Evolutionary conservation across 2,329 filamentous ascomycete species (phyloP).

Genomic region (Alternaria postmessia): DNA sequence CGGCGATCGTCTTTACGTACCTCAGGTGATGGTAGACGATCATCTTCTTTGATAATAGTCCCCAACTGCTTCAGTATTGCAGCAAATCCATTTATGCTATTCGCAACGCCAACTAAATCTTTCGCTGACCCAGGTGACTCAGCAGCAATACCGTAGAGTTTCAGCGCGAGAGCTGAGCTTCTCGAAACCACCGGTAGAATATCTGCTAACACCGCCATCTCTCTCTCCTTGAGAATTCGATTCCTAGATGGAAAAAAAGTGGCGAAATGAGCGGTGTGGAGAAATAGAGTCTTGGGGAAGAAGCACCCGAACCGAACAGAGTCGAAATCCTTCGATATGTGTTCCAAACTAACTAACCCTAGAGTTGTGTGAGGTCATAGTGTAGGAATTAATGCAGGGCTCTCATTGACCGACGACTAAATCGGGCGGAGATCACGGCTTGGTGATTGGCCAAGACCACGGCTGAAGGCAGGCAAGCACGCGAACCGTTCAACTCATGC

Average conservation of each 20-base stretch:
- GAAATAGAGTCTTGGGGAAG: conserved; percentile 16
- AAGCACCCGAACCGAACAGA: conserved; percentile 13
- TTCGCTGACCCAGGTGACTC: conserved; percentile 32
- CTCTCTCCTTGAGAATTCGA: background rate
- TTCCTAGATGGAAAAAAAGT: conserved; percentile 1
- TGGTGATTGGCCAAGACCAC: conserved; percentile 30
- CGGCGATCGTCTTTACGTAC: conserved; percentile 26
- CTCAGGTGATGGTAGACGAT: conserved; percentile 47
- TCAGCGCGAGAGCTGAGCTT: conserved; percentile 44
- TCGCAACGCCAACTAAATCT: conserved; percentile 42
- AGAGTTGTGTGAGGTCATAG: conserved; percentile 35
- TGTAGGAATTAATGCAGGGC: conserved; percentile 32
- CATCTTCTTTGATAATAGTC: conserved; percentile 49
- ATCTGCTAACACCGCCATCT: conserved; percentile 47
- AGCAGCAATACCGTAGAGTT: conserved; percentile 44
- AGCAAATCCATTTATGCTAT: conserved; percentile 46
- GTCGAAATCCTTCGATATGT: conserved; percentile 29
- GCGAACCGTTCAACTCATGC: conserved; percentile 22
- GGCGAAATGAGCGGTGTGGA: conserved; percentile 12
- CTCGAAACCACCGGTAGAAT: conserved; percentile 47
- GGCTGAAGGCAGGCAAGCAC: conserved; percentile 23
- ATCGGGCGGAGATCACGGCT: conserved; percentile 25
- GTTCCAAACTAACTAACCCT: conserved; percentile 22
- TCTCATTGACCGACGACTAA: conserved; percentile 34
- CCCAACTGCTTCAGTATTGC: conserved; percentile 51